Conservation (phyloP, 352 stramenopile species). For the Phytophthora quininea region DNA sequence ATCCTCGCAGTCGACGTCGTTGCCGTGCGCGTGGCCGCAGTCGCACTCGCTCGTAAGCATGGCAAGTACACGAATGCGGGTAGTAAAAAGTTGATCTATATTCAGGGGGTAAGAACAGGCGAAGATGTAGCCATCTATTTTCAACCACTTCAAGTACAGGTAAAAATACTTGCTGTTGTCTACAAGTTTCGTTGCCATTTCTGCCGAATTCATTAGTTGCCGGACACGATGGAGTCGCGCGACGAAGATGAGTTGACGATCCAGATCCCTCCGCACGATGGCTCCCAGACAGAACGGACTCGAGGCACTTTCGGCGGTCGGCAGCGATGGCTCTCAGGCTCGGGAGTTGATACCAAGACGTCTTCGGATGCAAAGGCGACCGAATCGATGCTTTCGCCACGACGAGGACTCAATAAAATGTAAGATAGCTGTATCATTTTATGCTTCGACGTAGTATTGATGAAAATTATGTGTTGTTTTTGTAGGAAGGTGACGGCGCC, state of each 20-base stretch:
- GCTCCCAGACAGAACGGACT: slow-evolving; percentile 73
- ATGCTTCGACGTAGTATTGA: background rate
- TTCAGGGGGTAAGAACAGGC: background rate
- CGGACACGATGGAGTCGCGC: slow-evolving; percentile 42
- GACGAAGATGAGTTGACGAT: slow-evolving; percentile 76
- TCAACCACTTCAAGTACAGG: background rate
- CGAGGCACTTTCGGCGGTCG: slow-evolving; percentile 72
- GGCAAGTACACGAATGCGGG: slow-evolving; percentile 1
- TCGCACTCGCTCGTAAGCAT: slow-evolving; percentile 41
- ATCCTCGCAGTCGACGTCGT: slow-evolving; percentile 19
- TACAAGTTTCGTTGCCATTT: background rate
- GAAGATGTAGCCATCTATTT: slow-evolving; percentile 4
- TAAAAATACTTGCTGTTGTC: slow-evolving; percentile 3
- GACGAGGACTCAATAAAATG: slow-evolving; percentile 53
- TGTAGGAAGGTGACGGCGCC: slow-evolving; percentile 65
- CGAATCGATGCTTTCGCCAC: slow-evolving; percentile 52
- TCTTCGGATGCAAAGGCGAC: slow-evolving; percentile 44
- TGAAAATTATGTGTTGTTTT: slow-evolving; percentile 2
- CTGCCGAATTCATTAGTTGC: background rate
- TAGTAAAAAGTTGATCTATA: background rate
- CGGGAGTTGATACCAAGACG: slow-evolving; percentile 20
- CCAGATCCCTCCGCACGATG: slow-evolving; percentile 71
- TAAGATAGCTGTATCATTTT: slow-evolving; percentile 9
- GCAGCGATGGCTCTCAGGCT: slow-evolving; percentile 72
- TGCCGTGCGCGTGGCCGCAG: slow-evolving; percentile 36